phyloP scores from a whole-genome alignment of 805 yeast species.

The Komagataella populi region DNA sequence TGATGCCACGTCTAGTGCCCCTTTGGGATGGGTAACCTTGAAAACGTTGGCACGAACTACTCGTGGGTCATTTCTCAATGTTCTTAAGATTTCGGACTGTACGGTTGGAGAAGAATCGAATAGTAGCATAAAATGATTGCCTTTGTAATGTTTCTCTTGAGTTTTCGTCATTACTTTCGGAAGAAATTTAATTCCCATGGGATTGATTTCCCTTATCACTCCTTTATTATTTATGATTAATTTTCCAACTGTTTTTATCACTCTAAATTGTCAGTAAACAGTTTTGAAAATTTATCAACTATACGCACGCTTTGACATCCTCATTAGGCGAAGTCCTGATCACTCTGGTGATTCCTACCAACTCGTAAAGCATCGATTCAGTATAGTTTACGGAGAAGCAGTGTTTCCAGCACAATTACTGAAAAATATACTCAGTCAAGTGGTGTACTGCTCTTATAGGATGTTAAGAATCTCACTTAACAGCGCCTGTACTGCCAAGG shows the following conservation, averaged over 20 bases:
- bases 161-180: constrained; percentile 77
- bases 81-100: constrained; percentile 71
- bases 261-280: constrained; percentile 1
- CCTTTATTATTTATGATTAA: constrained; percentile 83
- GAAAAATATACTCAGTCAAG: neutral
- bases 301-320: constrained; percentile 47
- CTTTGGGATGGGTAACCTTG: constrained; percentile 33
- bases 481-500: no score
- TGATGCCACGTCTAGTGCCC: neutral
- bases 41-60: constrained; percentile 67
- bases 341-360: constrained; percentile 81
- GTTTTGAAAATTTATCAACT: constrained; percentile 18
- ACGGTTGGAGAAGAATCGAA: constrained; percentile 82
- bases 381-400: neutral
- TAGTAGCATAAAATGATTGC: constrained; percentile 73
- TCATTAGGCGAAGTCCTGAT: constrained; percentile 33
- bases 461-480: no score
- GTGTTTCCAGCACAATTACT: neutral
- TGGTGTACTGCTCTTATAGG: neutral
- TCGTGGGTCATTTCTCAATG: constrained; percentile 81
- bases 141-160: constrained; percentile 84
- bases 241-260: constrained; percentile 54
- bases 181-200: constrained; percentile 64
- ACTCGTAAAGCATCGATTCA: constrained; percentile 66
- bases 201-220: constrained; percentile 71